Percentiles rank a stretch among this genome's conserved stretches.
phyloP scores from a whole-genome alignment of 2,329 filamentous ascomycete genomes.

The Ophiosphaerella narmari region DNA sequence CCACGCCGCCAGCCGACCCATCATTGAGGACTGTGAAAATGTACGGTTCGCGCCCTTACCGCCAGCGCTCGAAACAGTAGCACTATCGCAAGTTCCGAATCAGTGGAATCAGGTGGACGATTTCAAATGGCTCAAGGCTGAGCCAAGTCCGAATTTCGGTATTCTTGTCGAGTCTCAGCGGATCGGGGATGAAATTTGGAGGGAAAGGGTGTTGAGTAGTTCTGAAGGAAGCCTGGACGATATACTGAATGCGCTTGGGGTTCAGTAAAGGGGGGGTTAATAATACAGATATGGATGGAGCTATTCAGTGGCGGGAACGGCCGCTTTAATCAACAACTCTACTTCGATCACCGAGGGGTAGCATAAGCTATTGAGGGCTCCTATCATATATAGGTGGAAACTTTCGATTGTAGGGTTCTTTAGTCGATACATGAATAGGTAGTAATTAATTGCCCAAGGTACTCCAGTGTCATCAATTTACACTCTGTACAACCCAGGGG shows the following conservation, averaged over 20 bases:
- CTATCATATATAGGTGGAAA: too few species aligned
- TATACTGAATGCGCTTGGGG: slow-evolving; percentile 13
- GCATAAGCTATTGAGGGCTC: too few species aligned
- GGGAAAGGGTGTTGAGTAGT: slow-evolving; percentile 40
- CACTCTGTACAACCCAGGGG: too few species aligned
- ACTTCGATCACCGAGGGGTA: too few species aligned
- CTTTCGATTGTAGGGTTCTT: too few species aligned
- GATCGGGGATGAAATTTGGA: slow-evolving; percentile 70
- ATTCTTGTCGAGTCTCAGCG: slow-evolving; percentile 65
- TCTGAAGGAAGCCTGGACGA: slow-evolving; percentile 17
- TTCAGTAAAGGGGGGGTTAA: slow-evolving; percentile 1
- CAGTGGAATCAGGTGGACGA: slow-evolving; percentile 92
- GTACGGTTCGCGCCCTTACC: slow-evolving; percentile 83
- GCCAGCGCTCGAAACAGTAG: slow-evolving; percentile 60
- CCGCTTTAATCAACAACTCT: too few species aligned
- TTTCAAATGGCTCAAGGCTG: slow-evolving; percentile 93
- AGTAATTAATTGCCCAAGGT: too few species aligned
- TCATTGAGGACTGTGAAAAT: slow-evolving; percentile 84
- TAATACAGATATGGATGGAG: neutral
- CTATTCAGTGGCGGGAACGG: too few species aligned
- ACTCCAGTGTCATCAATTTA: too few species aligned
- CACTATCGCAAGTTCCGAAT: slow-evolving; percentile 53
- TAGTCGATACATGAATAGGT: too few species aligned
- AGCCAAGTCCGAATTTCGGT: slow-evolving; percentile 86
- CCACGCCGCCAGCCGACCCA: slow-evolving; percentile 79